A percentile compares a stretch with the other conserved stretches of the same genome.
Evolutionary conservation across 2,329 filamentous ascomycete genomes (phyloP).

Genomic region (Cryphonectria naterciae): DNA sequence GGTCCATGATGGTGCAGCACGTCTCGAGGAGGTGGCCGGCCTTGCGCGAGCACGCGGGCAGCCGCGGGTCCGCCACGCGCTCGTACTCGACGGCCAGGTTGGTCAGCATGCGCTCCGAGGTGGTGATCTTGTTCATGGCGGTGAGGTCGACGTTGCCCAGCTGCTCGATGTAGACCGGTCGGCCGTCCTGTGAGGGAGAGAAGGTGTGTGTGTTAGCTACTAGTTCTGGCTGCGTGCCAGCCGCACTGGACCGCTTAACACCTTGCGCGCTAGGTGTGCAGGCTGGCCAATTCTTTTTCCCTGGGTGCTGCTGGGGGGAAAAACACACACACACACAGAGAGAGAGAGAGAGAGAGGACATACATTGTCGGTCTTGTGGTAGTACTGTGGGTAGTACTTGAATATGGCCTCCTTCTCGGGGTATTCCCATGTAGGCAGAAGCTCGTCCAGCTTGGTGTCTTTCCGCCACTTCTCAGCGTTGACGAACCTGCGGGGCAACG

Average conservation of each 20-base stretch:
- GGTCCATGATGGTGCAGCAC: slow-evolving; percentile 97
- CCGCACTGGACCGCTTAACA: not conserved
- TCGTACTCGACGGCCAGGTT: slow-evolving; percentile 99
- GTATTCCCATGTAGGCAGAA: slow-evolving; percentile 83
- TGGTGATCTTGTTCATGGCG: slow-evolving; percentile 92
- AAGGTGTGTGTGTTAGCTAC: not conserved
- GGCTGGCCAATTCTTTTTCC: not conserved
- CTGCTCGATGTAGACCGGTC: slow-evolving; percentile 96
- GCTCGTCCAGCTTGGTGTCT: slow-evolving; percentile 81
- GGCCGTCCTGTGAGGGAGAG: slow-evolving; percentile 72
- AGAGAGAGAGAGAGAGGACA: slow-evolving; percentile 12
- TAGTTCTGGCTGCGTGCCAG: not conserved
- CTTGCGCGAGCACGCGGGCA: slow-evolving; percentile 95
- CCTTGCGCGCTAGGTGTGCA: not conserved
- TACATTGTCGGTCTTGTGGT: slow-evolving; percentile 94
- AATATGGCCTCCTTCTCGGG: slow-evolving; percentile 81
- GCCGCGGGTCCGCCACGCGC: slow-evolving; percentile 87
- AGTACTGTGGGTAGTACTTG: slow-evolving; percentile 96
- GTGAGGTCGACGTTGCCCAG: slow-evolving; percentile 90
- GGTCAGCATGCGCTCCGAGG: slow-evolving; percentile 88
- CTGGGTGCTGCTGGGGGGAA: too few relatives aligned
- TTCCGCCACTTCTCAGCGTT: slow-evolving; percentile 91
- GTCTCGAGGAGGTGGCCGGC: slow-evolving; percentile 89
- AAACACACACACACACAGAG: too few relatives aligned
- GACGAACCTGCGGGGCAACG: slow-evolving; percentile 69